phyloP scores from a whole-genome alignment of 2,329 filamentous ascomycete species.

The Bretziella fagacearum region DNA sequence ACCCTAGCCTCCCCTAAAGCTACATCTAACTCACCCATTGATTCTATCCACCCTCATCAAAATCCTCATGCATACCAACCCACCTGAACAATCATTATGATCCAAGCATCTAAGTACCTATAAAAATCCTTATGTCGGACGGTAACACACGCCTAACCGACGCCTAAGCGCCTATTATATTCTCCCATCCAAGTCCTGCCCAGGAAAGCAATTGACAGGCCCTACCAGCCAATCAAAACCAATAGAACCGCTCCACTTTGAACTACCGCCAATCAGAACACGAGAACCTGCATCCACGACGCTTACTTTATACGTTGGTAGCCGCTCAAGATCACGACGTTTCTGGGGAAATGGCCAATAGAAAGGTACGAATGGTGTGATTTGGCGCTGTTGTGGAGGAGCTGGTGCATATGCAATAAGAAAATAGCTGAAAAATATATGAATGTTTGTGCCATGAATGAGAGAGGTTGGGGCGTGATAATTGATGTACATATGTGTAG shows the following conservation, averaged over 20 bases:
- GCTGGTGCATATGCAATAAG: too few relatives aligned
- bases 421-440: too few relatives aligned
- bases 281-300: not conserved
- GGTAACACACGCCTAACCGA: not conserved
- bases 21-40: too few relatives aligned
- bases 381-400: not conserved
- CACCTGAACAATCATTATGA: not conserved
- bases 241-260: not conserved
- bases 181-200: not conserved
- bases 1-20: too few relatives aligned
- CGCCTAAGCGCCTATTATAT: conserved; percentile 3
- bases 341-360: not conserved
- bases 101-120: not conserved
- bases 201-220: not conserved
- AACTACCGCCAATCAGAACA: conserved; percentile 2
- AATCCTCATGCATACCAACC: too few relatives aligned
- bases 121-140: not conserved
- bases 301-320: conserved; percentile 1
- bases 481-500: too few relatives aligned
- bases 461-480: too few relatives aligned
- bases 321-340: conserved; percentile 2
- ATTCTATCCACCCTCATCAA: too few relatives aligned
- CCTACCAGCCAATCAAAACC: conserved; percentile 5
- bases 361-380: not conserved
- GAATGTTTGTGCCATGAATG: too few relatives aligned